These are phyloP conservation scores for Rosa lucieae DNA, from an alignment of 306 rosid genomes.

Conservation along the genomic window DNA sequence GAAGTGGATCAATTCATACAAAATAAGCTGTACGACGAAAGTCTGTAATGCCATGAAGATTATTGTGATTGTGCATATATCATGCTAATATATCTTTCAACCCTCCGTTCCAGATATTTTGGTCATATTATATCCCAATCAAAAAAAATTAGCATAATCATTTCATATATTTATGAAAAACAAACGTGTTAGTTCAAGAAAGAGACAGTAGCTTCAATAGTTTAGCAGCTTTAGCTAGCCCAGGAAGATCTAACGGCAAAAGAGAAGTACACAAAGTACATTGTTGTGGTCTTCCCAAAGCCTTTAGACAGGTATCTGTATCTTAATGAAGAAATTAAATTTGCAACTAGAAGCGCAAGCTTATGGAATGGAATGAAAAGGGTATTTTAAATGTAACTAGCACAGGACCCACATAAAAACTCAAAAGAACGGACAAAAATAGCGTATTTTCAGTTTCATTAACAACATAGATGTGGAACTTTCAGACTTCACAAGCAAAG, in stretches of 20 bases:
- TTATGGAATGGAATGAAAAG: conserved; percentile 5
- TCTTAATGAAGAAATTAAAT: not conserved
- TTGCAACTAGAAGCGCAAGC: not conserved
- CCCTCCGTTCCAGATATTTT: not conserved
- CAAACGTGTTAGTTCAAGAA: not conserved
- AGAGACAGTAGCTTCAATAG: not conserved
- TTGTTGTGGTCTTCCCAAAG: not conserved
- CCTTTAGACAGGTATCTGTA: conserved; percentile 7
- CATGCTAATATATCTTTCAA: not conserved
- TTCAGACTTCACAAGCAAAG: conserved; percentile 12
- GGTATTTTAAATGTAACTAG: not conserved
- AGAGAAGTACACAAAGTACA: not conserved
- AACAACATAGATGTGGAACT: not conserved
- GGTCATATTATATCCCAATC: not conserved
- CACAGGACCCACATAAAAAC: not conserved
- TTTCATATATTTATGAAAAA: not conserved
- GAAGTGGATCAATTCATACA: not conserved
- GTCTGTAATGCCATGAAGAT: not conserved
- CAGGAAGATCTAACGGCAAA: not conserved
- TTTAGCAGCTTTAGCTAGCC: not conserved
- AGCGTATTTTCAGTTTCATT: not conserved
- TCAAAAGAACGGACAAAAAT: not conserved
- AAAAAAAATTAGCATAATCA: not conserved
- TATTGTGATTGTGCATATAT: not conserved
- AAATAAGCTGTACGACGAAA: not conserved